Evolutionary conservation across 345 rosid species (phyloP).

Genomic region (Excoecaria cochinchinensis): DNA sequence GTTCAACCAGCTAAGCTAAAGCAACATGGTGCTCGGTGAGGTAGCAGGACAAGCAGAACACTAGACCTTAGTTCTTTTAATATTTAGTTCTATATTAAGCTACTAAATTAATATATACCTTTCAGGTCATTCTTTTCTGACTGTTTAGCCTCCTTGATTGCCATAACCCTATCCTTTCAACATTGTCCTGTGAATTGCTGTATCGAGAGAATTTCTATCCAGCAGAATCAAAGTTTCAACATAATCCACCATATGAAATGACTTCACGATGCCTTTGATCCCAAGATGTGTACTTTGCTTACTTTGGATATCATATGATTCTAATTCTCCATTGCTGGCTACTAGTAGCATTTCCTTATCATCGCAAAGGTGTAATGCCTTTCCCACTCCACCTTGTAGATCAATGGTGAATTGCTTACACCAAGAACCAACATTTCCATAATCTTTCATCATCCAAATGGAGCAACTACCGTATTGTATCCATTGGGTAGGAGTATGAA

Average conservation of each 20-base stretch:
- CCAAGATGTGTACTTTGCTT: constrained; percentile 10
- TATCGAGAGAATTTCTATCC: not conserved
- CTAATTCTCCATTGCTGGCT: constrained; percentile 23
- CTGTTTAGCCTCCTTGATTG: no score
- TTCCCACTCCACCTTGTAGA: constrained; percentile 18
- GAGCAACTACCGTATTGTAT: constrained; percentile 15
- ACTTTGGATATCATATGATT: constrained; percentile 12
- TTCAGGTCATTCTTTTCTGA: no score
- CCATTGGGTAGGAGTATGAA: constrained; percentile 9
- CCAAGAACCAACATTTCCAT: constrained; percentile 25
- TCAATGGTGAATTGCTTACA: constrained; percentile 20
- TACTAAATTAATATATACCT: no score
- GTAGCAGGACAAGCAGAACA: no score
- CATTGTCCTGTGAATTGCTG: no score
- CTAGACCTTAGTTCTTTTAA: no score
- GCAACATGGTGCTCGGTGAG: no score
- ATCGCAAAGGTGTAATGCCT: constrained; percentile 27
- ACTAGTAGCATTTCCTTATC: constrained; percentile 24
- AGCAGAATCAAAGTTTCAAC: constrained; percentile 32
- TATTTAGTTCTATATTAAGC: no score
- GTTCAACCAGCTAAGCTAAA: no score
- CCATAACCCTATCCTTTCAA: no score
- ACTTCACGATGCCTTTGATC: constrained; percentile 21
- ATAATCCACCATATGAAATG: constrained; percentile 23
- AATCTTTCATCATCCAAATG: constrained; percentile 41